Base-by-base conservation (phyloP, 2,329 filamentous ascomycete species). In the Aspergillus pseudoterreus region DNA sequence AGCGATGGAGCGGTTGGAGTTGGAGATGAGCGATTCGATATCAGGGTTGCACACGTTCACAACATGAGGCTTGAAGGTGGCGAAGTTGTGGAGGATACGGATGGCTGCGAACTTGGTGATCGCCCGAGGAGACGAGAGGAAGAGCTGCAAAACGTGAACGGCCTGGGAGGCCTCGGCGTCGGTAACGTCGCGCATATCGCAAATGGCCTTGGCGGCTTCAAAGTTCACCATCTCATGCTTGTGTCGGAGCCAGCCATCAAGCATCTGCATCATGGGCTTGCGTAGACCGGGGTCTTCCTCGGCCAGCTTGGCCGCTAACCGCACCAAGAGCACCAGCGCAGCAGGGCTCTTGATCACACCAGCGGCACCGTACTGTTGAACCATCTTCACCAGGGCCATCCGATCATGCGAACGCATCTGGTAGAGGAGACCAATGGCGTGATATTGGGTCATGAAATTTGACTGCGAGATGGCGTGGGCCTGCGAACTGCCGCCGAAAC, bases 181-280 rank as follows among this genome's bases (percentile, higher is more conserved):
- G 51, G 89, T 92, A 43, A 97, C 87, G 71, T 97, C 91, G 58
- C 87, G 84, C 82, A 97, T 87, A 63, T 95, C 89, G 76, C 92
- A 95, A 65, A 99, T 96, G 47, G 92, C 92, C 81, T 97, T 97
- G 58, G 94, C 94, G 49, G 94, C 94, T 76, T 99, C 94, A 62
- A 99, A 96, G 78, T 96, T 97, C 75, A 99, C 92, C 90, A 96
- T 95, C 72, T 97, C 94, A 73, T 91, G 95, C 86, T 99, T 97
- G 75, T 97, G 92, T 71, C 92, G 85, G 72, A 99, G 77, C 92
- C 92, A 97, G 66, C 91, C 89, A 71, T 97, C 92, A 64, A 99
- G 82, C 60, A 99, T 83, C 74, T 92, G 86, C 83, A 96, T 94
- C 94, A 99, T 99, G 54, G 92, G 91, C 77, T 89, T 95, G 62